These are phyloP conservation scores for Fusarium beomiforme DNA, from an alignment of 2,329 filamentous ascomycete species.

Conservation along the genomic window DNA sequence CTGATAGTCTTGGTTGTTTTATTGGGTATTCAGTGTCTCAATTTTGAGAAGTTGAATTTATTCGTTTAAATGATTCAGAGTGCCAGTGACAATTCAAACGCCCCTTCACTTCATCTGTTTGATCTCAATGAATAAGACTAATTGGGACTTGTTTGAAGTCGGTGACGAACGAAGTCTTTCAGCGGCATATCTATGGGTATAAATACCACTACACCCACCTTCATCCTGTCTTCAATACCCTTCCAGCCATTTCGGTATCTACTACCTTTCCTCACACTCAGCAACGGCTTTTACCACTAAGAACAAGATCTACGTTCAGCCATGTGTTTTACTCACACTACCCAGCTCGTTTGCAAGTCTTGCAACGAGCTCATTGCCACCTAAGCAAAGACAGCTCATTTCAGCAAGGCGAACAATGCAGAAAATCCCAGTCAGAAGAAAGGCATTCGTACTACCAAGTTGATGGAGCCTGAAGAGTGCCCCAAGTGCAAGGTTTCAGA, in stretches of 20 bases:
- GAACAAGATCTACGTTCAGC: rapidly evolving
- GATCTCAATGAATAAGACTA: rapidly evolving
- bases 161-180: neutral
- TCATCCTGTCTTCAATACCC: neutral
- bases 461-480: neutral
- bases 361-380: neutral
- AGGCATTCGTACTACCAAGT: neutral
- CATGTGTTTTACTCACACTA: neutral
- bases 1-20: neutral
- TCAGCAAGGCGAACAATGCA: neutral
- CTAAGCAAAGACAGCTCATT: neutral
- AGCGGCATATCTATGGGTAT: neutral
- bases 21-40: neutral
- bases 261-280: neutral
- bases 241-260: neutral
- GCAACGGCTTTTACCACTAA: neutral
- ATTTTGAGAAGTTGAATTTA: rapidly evolving
- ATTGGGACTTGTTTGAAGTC: neutral
- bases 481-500: neutral
- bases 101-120: no score
- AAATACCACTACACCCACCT: neutral
- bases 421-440: neutral
- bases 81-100: rapidly evolving
- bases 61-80: neutral
- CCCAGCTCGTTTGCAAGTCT: neutral